Conservation (phyloP, 768 basidiomycete genomes). For the Lentinula guzmanii region DNA sequence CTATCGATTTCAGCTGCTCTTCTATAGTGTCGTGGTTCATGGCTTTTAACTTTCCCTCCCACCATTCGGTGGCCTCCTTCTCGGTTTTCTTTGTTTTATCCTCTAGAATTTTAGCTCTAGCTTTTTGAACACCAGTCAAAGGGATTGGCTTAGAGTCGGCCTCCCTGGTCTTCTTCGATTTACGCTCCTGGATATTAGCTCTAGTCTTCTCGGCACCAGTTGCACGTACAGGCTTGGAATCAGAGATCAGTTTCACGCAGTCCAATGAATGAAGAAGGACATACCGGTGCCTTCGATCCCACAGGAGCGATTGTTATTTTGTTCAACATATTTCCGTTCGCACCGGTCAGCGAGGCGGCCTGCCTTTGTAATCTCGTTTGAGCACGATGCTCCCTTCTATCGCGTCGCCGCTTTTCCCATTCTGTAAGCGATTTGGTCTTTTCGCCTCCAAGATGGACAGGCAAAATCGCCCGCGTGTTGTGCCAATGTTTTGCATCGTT, state of each 20-base stretch:
- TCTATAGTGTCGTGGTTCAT: conserved; percentile 26
- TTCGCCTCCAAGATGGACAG: conserved; percentile 50
- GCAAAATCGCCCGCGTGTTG: conserved; percentile 41
- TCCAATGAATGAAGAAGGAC: neutral
- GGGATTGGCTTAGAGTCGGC: conserved; percentile 16
- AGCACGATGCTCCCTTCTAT: conserved; percentile 46
- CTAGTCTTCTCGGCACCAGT: conserved; percentile 19
- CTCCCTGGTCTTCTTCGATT: conserved; percentile 31
- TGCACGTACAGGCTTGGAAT: neutral
- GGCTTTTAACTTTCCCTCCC: conserved; percentile 39
- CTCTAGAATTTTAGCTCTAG: conserved; percentile 38
- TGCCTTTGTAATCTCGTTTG: conserved; percentile 52
- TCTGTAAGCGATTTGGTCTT: conserved; percentile 23
- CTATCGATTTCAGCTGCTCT: conserved; percentile 28
- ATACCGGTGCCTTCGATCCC: conserved; percentile 14
- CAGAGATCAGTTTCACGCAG: conserved; percentile 14
- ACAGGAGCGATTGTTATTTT: conserved; percentile 47
- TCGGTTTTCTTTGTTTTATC: conserved; percentile 38
- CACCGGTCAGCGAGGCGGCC: conserved; percentile 61
- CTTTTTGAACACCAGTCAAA: conserved; percentile 20
- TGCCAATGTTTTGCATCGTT: conserved; percentile 59
- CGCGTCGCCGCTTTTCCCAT: conserved; percentile 27
- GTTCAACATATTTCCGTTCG: conserved; percentile 45
- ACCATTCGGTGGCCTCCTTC: conserved; percentile 42
- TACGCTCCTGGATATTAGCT: conserved; percentile 40